Evolutionary conservation across 2,329 filamentous ascomycete genomes (phyloP).

Genomic region (Aspergillus unguis): DNA sequence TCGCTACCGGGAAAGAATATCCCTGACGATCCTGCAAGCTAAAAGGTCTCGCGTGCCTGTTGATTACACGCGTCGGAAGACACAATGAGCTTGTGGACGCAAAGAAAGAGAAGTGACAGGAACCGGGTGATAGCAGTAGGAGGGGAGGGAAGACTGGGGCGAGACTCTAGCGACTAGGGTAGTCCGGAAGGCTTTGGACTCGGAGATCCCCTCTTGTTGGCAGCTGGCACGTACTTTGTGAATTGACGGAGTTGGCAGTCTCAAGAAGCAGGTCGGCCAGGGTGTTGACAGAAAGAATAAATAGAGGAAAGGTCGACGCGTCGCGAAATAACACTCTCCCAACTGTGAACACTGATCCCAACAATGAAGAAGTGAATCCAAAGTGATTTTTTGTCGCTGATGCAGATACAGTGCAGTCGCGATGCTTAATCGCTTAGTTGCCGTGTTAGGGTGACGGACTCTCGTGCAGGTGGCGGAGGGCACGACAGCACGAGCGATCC

Average conservation of each 20-base stretch:
- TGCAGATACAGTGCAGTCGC: slow-evolving; percentile 22
- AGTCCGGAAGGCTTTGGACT: not conserved
- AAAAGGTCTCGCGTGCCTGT: slow-evolving; percentile 25
- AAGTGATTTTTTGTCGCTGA: slow-evolving; percentile 9
- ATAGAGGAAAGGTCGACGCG: slow-evolving; percentile 18
- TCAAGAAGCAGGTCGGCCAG: not conserved
- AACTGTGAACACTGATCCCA: slow-evolving; percentile 10
- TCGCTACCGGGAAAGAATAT: slow-evolving; percentile 18
- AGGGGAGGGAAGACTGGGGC: slow-evolving; percentile 9
- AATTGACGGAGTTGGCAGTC: not conserved
- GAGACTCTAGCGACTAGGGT: not conserved
- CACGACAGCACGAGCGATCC: slow-evolving; percentile 30
- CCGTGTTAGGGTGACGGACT: slow-evolving; percentile 35
- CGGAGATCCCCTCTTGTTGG: slow-evolving; percentile 14
- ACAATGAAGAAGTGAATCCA: slow-evolving; percentile 11
- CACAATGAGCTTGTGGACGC: slow-evolving; percentile 28
- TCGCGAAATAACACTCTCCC: slow-evolving; percentile 10
- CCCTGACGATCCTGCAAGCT: slow-evolving; percentile 23
- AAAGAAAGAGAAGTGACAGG: slow-evolving; percentile 14
- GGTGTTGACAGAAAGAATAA: slow-evolving; percentile 10
- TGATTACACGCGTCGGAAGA: slow-evolving; percentile 29
- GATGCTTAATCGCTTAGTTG: slow-evolving; percentile 42
- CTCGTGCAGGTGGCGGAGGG: slow-evolving; percentile 37
- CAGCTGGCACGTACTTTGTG: slow-evolving; percentile 22
- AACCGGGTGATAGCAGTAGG: slow-evolving; percentile 14